phyloP scores from a whole-genome alignment of 371 early-diverging fungal genomes.

The Mortierella sp. region DNA sequence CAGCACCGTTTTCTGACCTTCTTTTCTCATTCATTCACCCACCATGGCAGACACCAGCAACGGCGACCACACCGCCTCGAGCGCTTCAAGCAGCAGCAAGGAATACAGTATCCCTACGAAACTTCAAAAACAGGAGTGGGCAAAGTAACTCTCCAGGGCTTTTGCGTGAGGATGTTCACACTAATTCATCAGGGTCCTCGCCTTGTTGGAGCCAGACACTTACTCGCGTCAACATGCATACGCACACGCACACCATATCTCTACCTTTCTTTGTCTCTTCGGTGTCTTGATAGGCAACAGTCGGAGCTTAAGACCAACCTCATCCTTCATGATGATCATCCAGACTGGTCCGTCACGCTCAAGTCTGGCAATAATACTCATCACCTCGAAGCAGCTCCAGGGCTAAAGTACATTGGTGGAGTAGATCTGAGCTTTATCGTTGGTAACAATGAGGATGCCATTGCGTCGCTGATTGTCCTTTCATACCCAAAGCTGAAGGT shows the following conservation, averaged over 20 bases:
- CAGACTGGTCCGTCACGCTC: constrained; percentile 34
- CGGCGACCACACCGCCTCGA: background rate
- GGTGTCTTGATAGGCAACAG: constrained; percentile 28
- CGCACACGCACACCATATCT: background rate
- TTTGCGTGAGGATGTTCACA: no score
- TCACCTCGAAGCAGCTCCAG: constrained; percentile 34
- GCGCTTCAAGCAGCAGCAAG: no score
- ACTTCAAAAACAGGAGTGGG: constrained; percentile 46
- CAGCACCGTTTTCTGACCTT: background rate
- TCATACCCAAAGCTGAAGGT: constrained; percentile 68
- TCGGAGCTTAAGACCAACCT: constrained; percentile 27
- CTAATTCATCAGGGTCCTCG: no score
- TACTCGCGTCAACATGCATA: no score
- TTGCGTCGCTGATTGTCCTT: constrained; percentile 80
- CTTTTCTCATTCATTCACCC: constrained; percentile 5
- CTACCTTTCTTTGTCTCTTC: background rate
- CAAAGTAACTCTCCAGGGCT: constrained; percentile 21
- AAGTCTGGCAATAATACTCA: constrained; percentile 16
- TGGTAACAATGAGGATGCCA: constrained; percentile 68
- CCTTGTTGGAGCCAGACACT: background rate
- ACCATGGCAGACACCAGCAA: background rate
- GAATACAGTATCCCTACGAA: constrained; percentile 31
- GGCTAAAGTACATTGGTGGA: constrained; percentile 77
- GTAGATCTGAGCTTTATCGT: constrained; percentile 86
- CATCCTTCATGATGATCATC: constrained; percentile 31